Conservation (phyloP, 176 grass and related monocot genomes). For the Zoysia pacifica region DNA sequence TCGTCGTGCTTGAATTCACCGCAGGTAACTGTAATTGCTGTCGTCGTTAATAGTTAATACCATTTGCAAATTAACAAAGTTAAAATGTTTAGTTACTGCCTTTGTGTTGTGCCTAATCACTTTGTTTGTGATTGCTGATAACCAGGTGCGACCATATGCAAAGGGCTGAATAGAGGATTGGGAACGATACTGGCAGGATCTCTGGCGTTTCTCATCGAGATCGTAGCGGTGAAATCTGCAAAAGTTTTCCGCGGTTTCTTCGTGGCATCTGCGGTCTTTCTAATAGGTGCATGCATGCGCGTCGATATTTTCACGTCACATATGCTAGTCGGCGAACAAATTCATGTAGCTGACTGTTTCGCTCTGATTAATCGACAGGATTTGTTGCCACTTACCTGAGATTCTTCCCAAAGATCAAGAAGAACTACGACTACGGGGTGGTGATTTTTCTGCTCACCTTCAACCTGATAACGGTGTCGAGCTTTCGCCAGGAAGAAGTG, state of each 20-base stretch:
- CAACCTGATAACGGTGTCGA: constrained; percentile 93
- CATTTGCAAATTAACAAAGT: background rate
- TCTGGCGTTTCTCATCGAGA: constrained; percentile 85
- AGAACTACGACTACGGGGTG: constrained; percentile 88
- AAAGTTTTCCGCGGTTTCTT: constrained; percentile 60
- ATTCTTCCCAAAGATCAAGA: constrained; percentile 91
- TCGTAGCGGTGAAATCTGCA: constrained; percentile 63
- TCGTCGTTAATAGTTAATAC: background rate
- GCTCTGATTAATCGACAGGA: constrained; percentile 41
- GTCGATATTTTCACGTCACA: too few species aligned
- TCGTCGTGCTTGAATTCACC: constrained; percentile 93
- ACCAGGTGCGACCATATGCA: constrained; percentile 85
- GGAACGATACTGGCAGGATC: constrained; percentile 76
- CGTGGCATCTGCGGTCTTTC: constrained; percentile 73
- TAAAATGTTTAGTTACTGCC: background rate
- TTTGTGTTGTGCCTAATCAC: background rate
- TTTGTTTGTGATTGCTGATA: background rate
- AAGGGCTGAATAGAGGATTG: constrained; percentile 93
- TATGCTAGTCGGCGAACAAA: background rate
- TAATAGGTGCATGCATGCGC: constrained; percentile 50
- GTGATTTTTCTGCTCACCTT: constrained; percentile 94
- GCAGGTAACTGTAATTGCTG: constrained; percentile 66
- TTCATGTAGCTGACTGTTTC: constrained; percentile 14
- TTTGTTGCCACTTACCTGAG: constrained; percentile 76
- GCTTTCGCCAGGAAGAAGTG: constrained; percentile 72